A percentile compares a stretch with the other conserved stretches of the same genome.
Conservation (phyloP, 2,329 filamentous ascomycete genomes). For the Colletotrichum liaoningense region DNA sequence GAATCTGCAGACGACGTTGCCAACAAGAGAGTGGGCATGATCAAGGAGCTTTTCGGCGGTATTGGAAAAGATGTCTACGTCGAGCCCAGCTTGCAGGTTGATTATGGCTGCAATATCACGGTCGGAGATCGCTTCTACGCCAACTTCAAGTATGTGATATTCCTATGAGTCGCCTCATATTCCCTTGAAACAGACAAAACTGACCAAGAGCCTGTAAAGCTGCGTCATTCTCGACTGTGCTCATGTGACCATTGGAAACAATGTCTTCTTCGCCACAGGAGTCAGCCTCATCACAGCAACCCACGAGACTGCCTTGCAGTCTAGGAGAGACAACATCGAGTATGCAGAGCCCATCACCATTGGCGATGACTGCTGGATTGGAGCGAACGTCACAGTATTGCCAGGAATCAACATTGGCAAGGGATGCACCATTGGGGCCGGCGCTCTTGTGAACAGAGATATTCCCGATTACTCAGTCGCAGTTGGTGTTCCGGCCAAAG, state of each 20-base stretch:
- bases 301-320: conserved; percentile 62
- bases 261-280: conserved; percentile 63
- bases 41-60: conserved; percentile 61
- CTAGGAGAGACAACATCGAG: conserved; percentile 59
- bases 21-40: conserved; percentile 54
- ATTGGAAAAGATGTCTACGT: conserved; percentile 66
- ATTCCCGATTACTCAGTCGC: conserved; percentile 51
- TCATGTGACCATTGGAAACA: conserved; percentile 62
- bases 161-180: no score
- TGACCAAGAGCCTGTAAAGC: neutral
- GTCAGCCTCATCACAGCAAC: conserved; percentile 65
- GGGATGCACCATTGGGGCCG: conserved; percentile 53
- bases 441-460: conserved; percentile 51
- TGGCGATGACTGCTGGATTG: conserved; percentile 60
- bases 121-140: conserved; percentile 73
- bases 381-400: conserved; percentile 55
- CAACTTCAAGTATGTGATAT: conserved; percentile 60
- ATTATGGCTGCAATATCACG: conserved; percentile 75
- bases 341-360: conserved; percentile 60
- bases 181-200: neutral
- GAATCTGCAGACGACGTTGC: conserved; percentile 52
- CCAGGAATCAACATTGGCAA: conserved; percentile 53
- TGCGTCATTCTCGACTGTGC: conserved; percentile 59
- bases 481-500: conserved; percentile 49
- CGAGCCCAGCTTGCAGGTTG: conserved; percentile 71